phyloP scores from a whole-genome alignment of 257 asterid species.

The Leonotis leonurus region DNA sequence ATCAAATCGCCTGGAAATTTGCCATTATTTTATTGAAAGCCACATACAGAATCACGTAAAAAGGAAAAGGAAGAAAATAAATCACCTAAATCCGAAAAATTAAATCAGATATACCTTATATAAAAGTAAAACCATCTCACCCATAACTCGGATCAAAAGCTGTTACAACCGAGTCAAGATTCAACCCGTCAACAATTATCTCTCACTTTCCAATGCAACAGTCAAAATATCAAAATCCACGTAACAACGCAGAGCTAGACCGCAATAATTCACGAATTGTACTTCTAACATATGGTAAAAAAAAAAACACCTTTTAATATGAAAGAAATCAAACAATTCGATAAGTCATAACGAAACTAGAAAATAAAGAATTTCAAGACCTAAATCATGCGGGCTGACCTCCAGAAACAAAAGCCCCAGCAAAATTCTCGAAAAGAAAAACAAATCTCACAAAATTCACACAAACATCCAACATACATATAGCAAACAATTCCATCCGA shows the following conservation, averaged over 20 bases:
- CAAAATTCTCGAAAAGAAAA: conserved; percentile 10
- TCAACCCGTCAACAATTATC: not conserved
- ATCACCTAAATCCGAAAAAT: not conserved
- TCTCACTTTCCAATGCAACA: not conserved
- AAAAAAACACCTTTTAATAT: not conserved
- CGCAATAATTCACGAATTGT: not conserved
- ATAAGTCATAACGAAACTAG: not conserved
- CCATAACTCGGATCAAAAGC: not conserved
- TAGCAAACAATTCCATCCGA: not conserved
- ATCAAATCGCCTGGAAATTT: not conserved
- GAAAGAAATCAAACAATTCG: not conserved
- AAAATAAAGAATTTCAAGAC: conserved; percentile 11
- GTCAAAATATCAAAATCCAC: not conserved
- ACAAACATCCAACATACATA: not conserved
- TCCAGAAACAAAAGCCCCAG: not conserved
- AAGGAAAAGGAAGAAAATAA: not conserved
- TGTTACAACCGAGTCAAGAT: conserved; percentile 6
- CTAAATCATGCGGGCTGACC: conserved; percentile 12
- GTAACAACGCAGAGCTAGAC: not conserved
- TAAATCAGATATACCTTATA: not conserved
- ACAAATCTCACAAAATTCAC: conserved; percentile 6
- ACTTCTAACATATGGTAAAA: not conserved
- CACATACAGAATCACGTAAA: not conserved
- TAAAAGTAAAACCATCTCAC: not conserved
- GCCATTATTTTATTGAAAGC: not conserved